phyloP scores from a whole-genome alignment of 164 flowering plant species.

The Brasenia schreberi region DNA sequence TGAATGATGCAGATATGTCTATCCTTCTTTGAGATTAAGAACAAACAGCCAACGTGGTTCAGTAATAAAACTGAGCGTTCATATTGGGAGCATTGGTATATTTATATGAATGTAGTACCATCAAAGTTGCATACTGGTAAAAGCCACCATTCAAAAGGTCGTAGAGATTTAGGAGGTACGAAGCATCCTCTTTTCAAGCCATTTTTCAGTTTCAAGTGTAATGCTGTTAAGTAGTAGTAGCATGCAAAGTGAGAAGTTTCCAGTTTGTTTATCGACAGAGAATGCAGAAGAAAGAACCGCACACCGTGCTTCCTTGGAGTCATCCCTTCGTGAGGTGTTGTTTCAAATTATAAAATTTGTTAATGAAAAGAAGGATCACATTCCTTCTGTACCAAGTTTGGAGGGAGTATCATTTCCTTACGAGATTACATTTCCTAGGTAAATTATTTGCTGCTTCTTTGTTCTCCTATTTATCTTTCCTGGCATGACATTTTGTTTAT shows the following conservation, averaged over 20 bases:
- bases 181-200: neutral
- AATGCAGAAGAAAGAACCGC: conserved; percentile 54
- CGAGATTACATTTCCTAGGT: conserved; percentile 92
- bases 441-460: neutral
- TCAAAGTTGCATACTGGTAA: conserved; percentile 50
- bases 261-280: conserved; percentile 23
- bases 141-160: conserved; percentile 55
- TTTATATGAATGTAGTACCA: conserved; percentile 67
- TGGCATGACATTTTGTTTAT: neutral
- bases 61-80: conserved; percentile 65
- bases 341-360: conserved; percentile 92
- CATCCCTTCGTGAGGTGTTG: conserved; percentile 72
- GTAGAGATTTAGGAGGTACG: conserved; percentile 66
- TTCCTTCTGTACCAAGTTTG: conserved; percentile 63
- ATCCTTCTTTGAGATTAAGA: conserved; percentile 84
- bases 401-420: conserved; percentile 79
- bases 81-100: conserved; percentile 94
- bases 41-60: conserved; percentile 84
- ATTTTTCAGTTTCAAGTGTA: neutral
- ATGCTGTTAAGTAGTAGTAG: neutral
- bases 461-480: neutral
- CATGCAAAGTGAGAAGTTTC: neutral
- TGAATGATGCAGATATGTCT: conserved; percentile 58
- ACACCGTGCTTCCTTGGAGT: conserved; percentile 67
- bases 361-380: conserved; percentile 92